These are phyloP conservation scores for Oenanthe sinensis DNA, from an alignment of 129 eudicot genomes.

Conservation along the genomic window DNA sequence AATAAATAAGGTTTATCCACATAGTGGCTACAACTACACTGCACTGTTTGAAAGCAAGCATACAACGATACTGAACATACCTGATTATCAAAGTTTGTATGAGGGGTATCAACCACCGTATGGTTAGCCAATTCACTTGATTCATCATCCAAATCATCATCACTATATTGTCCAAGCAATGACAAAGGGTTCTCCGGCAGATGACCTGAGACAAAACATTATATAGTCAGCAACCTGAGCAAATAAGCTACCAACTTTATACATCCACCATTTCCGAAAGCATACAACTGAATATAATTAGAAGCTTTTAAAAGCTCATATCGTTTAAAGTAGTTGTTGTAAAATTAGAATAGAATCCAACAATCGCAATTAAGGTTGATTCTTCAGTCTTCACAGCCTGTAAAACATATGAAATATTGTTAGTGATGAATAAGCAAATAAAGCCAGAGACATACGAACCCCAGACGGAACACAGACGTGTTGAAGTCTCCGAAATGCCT, in stretches of 20 bases:
- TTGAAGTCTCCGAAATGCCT: conserved; percentile 48
- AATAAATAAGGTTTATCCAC: not conserved
- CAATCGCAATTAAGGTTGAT: conserved; percentile 13
- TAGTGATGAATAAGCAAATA: conserved; percentile 49
- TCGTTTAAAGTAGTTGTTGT: not conserved
- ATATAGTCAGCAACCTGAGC: conserved; percentile 25
- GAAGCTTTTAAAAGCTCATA: not conserved
- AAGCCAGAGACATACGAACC: conserved; percentile 98
- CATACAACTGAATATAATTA: not conserved
- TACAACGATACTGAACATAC: conserved; percentile 23
- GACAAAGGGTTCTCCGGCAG: conserved; percentile 61
- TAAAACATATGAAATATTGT: conserved; percentile 30
- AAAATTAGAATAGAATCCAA: conserved; percentile 14
- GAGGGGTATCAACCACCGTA: conserved; percentile 23
- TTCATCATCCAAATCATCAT: conserved; percentile 78
- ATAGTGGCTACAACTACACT: conserved; percentile 1
- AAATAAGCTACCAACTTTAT: conserved; percentile 6
- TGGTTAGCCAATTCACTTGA: conserved; percentile 26
- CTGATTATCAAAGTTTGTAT: conserved; percentile 37
- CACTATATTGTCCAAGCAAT: conserved; percentile 90
- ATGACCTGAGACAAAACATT: conserved; percentile 47
- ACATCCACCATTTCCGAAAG: not conserved
- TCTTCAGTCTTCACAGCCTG: conserved; percentile 38
- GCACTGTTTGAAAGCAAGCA: not conserved
- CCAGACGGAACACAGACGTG: conserved; percentile 33